phyloP scores from a whole-genome alignment of 73 alveolate species.

The Blepharisma stoltei region DNA sequence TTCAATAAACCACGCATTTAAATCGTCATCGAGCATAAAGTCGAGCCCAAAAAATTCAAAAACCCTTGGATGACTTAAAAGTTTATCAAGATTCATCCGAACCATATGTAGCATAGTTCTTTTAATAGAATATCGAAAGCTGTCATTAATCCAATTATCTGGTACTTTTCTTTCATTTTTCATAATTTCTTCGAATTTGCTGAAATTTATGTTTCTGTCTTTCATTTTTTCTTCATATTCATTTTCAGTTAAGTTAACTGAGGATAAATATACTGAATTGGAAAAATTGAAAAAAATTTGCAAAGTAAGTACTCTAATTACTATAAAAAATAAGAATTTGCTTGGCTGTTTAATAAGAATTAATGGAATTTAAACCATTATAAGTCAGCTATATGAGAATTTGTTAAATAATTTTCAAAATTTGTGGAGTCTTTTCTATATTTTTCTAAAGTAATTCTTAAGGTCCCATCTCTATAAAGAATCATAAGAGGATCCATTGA shows the following conservation, averaged over 20 bases:
- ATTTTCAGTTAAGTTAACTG: not conserved
- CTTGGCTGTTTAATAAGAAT: too few relatives aligned
- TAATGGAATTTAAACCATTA: too few relatives aligned
- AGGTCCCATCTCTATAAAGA: conserved; percentile 2
- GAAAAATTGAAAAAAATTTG: too few relatives aligned
- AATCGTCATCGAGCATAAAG: conserved; percentile 16
- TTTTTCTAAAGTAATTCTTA: conserved; percentile 12
- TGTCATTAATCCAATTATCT: not conserved
- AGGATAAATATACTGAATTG: not conserved
- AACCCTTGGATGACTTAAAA: not conserved
- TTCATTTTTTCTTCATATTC: not conserved
- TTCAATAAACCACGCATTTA: conserved; percentile 2
- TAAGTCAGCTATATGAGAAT: not conserved
- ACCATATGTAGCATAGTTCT: conserved; percentile 3
- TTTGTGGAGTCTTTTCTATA: not conserved
- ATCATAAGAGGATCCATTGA: conserved; percentile 18
- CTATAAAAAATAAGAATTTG: too few relatives aligned
- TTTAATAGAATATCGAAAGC: not conserved
- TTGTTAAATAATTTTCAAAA: not conserved
- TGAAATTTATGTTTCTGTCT: not conserved
- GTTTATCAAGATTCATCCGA: not conserved
- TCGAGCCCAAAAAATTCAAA: conserved; percentile 16
- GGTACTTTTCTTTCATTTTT: not conserved
- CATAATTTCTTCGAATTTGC: not conserved
- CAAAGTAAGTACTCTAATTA: too few relatives aligned